phyloP scores from a whole-genome alignment of 306 rosid species.

The Cucurbita ficifolia region DNA sequence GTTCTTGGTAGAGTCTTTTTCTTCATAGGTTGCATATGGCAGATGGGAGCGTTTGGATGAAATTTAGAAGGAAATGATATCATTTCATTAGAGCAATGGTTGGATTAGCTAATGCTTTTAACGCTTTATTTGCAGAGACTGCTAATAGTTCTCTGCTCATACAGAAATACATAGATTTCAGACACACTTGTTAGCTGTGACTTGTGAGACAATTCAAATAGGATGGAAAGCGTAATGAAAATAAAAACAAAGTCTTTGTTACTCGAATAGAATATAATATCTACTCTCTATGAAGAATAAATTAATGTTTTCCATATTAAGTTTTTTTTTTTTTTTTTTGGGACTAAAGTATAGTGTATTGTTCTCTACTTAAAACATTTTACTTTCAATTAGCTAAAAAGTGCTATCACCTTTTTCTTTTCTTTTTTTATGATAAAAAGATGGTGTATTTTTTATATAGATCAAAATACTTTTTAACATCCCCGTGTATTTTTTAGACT shows the following conservation, averaged over 20 bases:
- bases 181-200: background rate
- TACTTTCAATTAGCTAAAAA: background rate
- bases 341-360: background rate
- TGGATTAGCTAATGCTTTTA: background rate
- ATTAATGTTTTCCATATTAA: background rate
- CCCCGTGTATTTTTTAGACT: no score
- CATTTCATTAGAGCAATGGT: background rate
- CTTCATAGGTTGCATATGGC: background rate
- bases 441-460: no score
- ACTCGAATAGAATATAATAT: background rate
- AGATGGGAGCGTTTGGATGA: background rate
- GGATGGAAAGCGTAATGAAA: background rate
- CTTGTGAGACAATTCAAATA: background rate
- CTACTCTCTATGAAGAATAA: background rate
- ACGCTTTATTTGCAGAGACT: background rate
- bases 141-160: background rate
- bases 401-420: background rate
- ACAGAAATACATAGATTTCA: background rate
- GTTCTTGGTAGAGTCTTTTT: conserved; percentile 42
- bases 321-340: no score
- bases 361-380: background rate
- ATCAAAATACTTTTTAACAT: no score
- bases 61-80: background rate
- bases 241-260: background rate
- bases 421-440: no score